Conservation (phyloP, 2,329 filamentous ascomycete species). For the Nigrospora sphaerica region DNA sequence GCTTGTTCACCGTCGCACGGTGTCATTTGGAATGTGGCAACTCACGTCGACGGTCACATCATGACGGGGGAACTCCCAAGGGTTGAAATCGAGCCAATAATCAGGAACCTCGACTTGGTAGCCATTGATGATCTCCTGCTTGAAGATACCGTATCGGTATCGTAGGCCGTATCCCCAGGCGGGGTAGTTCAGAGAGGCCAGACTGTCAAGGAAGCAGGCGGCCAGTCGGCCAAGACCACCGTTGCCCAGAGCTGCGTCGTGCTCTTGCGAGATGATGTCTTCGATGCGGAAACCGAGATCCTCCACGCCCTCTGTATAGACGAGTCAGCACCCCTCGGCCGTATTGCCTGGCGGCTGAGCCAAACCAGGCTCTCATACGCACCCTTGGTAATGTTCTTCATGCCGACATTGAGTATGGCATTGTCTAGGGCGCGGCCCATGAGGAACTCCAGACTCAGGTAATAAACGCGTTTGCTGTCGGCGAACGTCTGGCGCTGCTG, state of each 20-base stretch:
- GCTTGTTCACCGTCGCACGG: not conserved
- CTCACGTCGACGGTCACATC: conserved; percentile 84
- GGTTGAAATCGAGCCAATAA: conserved; percentile 99
- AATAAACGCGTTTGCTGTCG: conserved; percentile 93
- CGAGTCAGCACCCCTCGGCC: not conserved
- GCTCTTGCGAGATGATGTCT: conserved; percentile 89
- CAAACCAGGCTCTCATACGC: conserved; percentile 16
- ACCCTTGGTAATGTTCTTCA: conserved; percentile 81
- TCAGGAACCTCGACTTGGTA: conserved; percentile 98
- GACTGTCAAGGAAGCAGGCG: conserved; percentile 92
- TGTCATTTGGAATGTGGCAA: not conserved
- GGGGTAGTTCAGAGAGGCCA: conserved; percentile 89
- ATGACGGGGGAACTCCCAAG: conserved; percentile 95
- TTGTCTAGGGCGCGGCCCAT: conserved; percentile 97
- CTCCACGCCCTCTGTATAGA: conserved; percentile 60
- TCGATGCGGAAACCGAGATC: conserved; percentile 97
- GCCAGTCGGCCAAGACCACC: conserved; percentile 91
- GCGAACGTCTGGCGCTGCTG: conserved; percentile 90
- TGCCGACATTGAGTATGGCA: conserved; percentile 91
- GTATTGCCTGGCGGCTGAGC: not conserved
- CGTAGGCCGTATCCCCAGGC: conserved; percentile 96
- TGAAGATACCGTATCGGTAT: conserved; percentile 97
- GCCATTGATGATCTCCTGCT: conserved; percentile 96
- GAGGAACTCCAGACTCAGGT: conserved; percentile 92
- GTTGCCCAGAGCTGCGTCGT: conserved; percentile 93